Base-by-base conservation (phyloP, 2,329 filamentous ascomycete species). In the Neoascochyta sp. region DNA sequence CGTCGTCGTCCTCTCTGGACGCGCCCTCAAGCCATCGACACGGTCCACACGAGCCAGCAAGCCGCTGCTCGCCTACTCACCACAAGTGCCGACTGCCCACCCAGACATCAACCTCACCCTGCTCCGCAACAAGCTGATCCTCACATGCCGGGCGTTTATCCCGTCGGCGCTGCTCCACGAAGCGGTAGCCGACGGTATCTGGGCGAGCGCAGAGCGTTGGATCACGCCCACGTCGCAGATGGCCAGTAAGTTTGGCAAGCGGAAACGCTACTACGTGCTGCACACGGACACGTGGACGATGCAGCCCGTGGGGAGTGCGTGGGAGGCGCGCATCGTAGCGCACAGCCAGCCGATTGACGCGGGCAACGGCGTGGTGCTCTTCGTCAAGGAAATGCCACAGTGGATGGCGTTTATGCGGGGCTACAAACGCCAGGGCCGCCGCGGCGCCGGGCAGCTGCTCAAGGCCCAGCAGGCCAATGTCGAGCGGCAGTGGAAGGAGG, bases 121-220 rank as follows among this genome's bases (percentile, higher is more conserved):
- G 4, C 47, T 52, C 27, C 49, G 49, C 30, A 50, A 50, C 43
- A 52, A 52, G 20, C 37, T 52, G 8, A 42, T 52, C 13, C 43
- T 52, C 17, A 42, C 45, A 19, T 52, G 47, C 34, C 49, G 49
- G 5, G 31, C 36, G 22, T 52, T 50, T 36, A 31, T 50, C 9
- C 34, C 45, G 4, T 36, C 35, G 4, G 15, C 30, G 3, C 34
- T 51, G 1, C 40, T 52, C 14, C 41, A 45, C 24, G 41, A 43
- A 25, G 49, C 49, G 9, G 32, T 52, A 9, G 43, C 41, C 25
- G 47, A 50, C 31, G 49, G 49, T 22, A 44, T 52, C 42, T 53
- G 46, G 39, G 44, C 47, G 11, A 42, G 41, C 6, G 42, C 42
- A 11, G 38, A 40, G 9, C 43, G 39, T 19, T 54, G 51, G 49